Conservation (phyloP, 1,284 basidiomycete genomes). For the Pseudozyma sp. region DNA sequence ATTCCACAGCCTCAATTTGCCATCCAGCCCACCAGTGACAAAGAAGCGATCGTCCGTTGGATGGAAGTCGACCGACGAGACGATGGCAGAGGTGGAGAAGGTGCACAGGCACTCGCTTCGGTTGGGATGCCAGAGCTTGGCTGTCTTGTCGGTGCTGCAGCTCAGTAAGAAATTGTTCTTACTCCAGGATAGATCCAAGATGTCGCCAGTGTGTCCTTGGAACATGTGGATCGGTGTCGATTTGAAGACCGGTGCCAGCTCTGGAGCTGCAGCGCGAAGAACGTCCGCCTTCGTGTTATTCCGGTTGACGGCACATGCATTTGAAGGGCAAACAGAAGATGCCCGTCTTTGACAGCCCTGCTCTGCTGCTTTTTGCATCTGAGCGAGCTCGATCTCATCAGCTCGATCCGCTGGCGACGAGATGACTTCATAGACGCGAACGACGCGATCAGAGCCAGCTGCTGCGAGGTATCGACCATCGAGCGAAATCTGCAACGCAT, state of each 20-base stretch:
- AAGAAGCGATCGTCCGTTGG: slow-evolving; percentile 69
- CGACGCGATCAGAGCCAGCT: slow-evolving; percentile 68
- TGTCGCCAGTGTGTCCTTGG: slow-evolving; percentile 67
- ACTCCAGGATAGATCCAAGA: slow-evolving; percentile 69
- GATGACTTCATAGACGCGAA: slow-evolving; percentile 61
- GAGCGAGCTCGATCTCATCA: slow-evolving; percentile 33
- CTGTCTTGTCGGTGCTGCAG: slow-evolving; percentile 70
- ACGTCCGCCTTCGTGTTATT: slow-evolving; percentile 1
- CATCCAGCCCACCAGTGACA: slow-evolving; percentile 68
- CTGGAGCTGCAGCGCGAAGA: not conserved
- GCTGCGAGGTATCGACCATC: slow-evolving; percentile 68
- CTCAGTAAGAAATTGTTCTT: slow-evolving; percentile 70
- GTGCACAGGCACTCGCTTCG: slow-evolving; percentile 67
- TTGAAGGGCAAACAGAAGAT: not conserved
- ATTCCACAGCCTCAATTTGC: slow-evolving; percentile 69
- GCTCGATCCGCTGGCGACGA: slow-evolving; percentile 30
- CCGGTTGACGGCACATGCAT: not conserved
- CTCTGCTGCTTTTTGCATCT: slow-evolving; percentile 6
- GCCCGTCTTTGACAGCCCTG: slow-evolving; percentile 5
- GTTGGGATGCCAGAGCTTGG: slow-evolving; percentile 69
- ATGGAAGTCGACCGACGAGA: slow-evolving; percentile 68
- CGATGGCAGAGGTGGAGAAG: slow-evolving; percentile 69
- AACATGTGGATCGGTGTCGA: slow-evolving; percentile 64
- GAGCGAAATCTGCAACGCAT: slow-evolving; percentile 66
- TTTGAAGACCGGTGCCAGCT: slow-evolving; percentile 47